Percentiles rank a stretch among this genome's conserved stretches.
Evolutionary conservation across 2,329 filamentous ascomycete species (phyloP).

Genomic region (Sordariomycetes sp.): DNA sequence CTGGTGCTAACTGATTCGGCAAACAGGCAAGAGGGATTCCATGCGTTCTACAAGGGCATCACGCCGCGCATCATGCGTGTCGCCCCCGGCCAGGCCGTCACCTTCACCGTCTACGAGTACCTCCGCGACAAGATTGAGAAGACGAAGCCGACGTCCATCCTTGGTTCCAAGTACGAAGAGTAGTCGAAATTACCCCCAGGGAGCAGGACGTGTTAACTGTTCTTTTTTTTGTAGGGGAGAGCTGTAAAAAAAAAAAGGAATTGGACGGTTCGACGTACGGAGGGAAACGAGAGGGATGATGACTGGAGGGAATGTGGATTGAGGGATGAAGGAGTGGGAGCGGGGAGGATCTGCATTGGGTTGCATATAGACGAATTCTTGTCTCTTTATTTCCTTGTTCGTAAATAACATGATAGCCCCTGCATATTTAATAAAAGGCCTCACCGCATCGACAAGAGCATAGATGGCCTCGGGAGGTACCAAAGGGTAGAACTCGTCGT

Average conservation of each 20-base stretch:
- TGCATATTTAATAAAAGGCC: not conserved
- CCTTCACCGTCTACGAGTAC: conserved; percentile 66
- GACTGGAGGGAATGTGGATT: not conserved
- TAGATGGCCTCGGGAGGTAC: not conserved
- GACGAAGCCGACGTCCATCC: conserved; percentile 17
- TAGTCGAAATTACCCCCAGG: conserved; percentile 18
- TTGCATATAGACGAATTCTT: not conserved
- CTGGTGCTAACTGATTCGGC: not conserved
- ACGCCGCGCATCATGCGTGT: conserved; percentile 96
- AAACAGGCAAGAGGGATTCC: conserved; percentile 70
- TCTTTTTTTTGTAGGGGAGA: not conserved
- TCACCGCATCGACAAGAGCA: not conserved
- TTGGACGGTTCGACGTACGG: too few species aligned
- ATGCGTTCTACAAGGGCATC: conserved; percentile 98
- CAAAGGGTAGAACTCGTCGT: not conserved
- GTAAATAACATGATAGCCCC: not conserved
- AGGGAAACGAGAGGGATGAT: not conserved
- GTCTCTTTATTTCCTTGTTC: not conserved
- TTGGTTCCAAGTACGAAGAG: conserved; percentile 55
- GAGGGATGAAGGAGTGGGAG: not conserved
- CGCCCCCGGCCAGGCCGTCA: conserved; percentile 80
- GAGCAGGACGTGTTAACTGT: not conserved
- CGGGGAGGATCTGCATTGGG: not conserved
- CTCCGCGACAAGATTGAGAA: conserved; percentile 60
- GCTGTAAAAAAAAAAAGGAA: too few species aligned